Evolutionary conservation across 106 monocot species (phyloP).

Genomic region (Dactylorhiza incarnata): DNA sequence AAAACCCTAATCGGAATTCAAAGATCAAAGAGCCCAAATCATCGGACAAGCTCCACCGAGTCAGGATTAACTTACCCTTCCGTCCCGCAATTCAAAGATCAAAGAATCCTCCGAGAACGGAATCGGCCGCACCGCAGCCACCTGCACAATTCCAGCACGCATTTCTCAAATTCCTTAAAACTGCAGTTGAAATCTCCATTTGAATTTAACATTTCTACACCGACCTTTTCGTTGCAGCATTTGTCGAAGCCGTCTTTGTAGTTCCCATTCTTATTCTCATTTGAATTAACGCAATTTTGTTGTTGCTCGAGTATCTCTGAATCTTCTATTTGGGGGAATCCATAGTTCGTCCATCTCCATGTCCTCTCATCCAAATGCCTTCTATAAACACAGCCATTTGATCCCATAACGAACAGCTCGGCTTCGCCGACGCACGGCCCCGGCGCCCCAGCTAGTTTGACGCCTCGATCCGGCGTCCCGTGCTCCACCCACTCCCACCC

Average conservation of each 20-base stretch:
- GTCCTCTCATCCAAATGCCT: slow-evolving; percentile 40
- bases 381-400: slow-evolving; percentile 64
- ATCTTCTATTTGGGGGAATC: slow-evolving; percentile 28
- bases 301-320: slow-evolving; percentile 6
- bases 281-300: too few relatives aligned
- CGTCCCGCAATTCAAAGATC: slow-evolving; percentile 73
- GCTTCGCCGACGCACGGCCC: slow-evolving; percentile 56
- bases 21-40: too few relatives aligned
- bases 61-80: slow-evolving; percentile 51
- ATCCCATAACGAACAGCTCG: slow-evolving; percentile 65
- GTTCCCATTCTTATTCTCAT: background rate
- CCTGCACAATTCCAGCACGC: slow-evolving; percentile 33
- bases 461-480: slow-evolving; percentile 54
- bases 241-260: slow-evolving; percentile 9
- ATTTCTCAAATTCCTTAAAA: background rate
- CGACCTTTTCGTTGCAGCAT: slow-evolving; percentile 70
- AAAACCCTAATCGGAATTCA: too few relatives aligned
- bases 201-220: background rate
- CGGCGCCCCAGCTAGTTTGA: slow-evolving; percentile 43
- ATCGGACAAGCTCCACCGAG: too few relatives aligned
- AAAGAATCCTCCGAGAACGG: slow-evolving; percentile 69
- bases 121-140: slow-evolving; percentile 56
- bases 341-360: slow-evolving; percentile 68
- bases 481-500: slow-evolving; percentile 98
- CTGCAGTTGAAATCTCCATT: background rate